A percentile compares a stretch with the other conserved stretches of the same genome.
Conservation (phyloP, 108 stramenopile species). For the Cylindrotheca closterium region DNA sequence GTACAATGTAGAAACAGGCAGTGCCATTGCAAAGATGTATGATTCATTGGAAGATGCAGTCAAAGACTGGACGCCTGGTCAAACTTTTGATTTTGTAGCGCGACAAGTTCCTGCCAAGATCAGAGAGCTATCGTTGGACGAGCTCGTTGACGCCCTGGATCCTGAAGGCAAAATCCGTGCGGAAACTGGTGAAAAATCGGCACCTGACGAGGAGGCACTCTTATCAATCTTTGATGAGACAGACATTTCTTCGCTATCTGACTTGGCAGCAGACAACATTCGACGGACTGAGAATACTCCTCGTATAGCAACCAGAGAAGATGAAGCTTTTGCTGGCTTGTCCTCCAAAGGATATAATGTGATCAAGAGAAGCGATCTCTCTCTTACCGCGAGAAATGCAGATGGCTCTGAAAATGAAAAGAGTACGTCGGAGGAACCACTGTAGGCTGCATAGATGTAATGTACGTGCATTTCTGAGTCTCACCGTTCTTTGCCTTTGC, state of each 20-base stretch:
- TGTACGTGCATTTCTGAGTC: too few relatives aligned
- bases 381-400: conserved; percentile 32
- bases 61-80: conserved; percentile 70
- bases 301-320: conserved; percentile 39
- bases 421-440: conserved; percentile 41
- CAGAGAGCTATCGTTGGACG: conserved; percentile 56
- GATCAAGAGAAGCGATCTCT: conserved; percentile 56
- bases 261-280: conserved; percentile 51
- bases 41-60: conserved; percentile 64
- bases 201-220: conserved; percentile 51
- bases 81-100: conserved; percentile 76
- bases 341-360: conserved; percentile 64
- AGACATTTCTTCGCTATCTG: conserved; percentile 45
- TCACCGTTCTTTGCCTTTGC: background rate
- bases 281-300: conserved; percentile 59
- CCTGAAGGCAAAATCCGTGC: conserved; percentile 67
- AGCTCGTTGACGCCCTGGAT: conserved; percentile 68
- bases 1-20: conserved; percentile 43
- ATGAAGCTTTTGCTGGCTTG: conserved; percentile 51
- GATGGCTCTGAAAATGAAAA: conserved; percentile 66
- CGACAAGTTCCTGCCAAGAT: conserved; percentile 70
- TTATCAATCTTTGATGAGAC: conserved; percentile 35
- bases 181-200: conserved; percentile 39
- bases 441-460: too few relatives aligned
- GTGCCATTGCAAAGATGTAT: conserved; percentile 32